Evolutionary conservation across 257 asterid species (phyloP).

Genomic region (Gynochthodes officinalis): DNA sequence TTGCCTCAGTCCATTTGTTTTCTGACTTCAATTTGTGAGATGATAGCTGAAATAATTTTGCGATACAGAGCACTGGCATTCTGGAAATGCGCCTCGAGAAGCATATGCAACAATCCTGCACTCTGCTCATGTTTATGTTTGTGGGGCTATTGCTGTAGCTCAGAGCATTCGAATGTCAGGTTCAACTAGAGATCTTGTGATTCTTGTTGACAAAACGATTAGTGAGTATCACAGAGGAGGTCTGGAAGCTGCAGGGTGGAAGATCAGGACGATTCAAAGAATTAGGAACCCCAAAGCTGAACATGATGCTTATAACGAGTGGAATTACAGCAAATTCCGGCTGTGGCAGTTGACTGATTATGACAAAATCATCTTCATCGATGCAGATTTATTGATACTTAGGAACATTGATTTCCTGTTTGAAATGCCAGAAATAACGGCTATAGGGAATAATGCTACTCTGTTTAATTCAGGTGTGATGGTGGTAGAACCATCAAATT

Average conservation of each 20-base stretch:
- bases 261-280: slow-evolving; percentile 63
- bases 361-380: slow-evolving; percentile 83
- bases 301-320: slow-evolving; percentile 81
- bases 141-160: slow-evolving; percentile 96
- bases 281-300: slow-evolving; percentile 92
- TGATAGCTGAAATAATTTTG: slow-evolving; percentile 10
- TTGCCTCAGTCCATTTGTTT: slow-evolving; percentile 5
- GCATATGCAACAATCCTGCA: slow-evolving; percentile 92
- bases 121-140: slow-evolving; percentile 81
- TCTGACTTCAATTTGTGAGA: not conserved
- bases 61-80: slow-evolving; percentile 57
- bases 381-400: slow-evolving; percentile 69
- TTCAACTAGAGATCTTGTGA: slow-evolving; percentile 83
- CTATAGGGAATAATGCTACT: slow-evolving; percentile 82
- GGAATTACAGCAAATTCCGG: slow-evolving; percentile 91
- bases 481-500: slow-evolving; percentile 87
- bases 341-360: slow-evolving; percentile 95
- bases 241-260: slow-evolving; percentile 91
- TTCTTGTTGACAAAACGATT: slow-evolving; percentile 76
- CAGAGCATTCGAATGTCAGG: slow-evolving; percentile 93
- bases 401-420: slow-evolving; percentile 84
- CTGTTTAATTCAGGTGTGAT: slow-evolving; percentile 90
- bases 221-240: slow-evolving; percentile 72
- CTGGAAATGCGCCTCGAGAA: slow-evolving; percentile 59
- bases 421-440: slow-evolving; percentile 86